Evolutionary conservation across 73 alveolate species (phyloP), one percentile per base, ranked within the genome.

Genomic region (Uronychia setigera): DNA sequence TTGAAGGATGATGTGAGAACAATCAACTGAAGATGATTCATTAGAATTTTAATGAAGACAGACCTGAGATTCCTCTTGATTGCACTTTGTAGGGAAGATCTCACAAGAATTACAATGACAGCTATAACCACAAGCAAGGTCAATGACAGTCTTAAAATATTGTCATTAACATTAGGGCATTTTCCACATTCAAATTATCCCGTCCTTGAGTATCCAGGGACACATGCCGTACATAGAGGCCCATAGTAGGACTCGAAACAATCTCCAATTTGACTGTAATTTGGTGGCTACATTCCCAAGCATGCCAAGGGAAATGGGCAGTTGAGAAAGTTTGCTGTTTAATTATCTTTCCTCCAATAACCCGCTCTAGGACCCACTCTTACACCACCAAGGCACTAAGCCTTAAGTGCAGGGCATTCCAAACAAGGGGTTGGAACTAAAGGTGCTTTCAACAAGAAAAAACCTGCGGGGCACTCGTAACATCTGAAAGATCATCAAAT

Each of bases 201-300:
- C n/a, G 92, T 35, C 67, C 94, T 80, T 0, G 94, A 79, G 78
- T 93, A 93, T 13, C 97, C 97, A 58, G 93, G 93, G 79, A 85
- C 46, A 79, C 97, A 93, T 1, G 96, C 89, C 78, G 89, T 75
- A 76, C 97, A 93, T 35, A 93, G 67, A 14, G 92, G 83, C 26
- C 97, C 94, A 57, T 79, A 82, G 77, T 81, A 90, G 29, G 95
- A 95, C 25, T 85, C 90, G 25, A 35, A 60, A 78, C 97, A 93
- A 26, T 93, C 91, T 34, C 97, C 97, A 28, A 58, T 89, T 0
- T 88, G 90, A 60, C 80, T 84, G 35, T 57, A 46, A 19, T 77
- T 35, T 33, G 89, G 86, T 11, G 67, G n/a, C 1, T 74, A 57
- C 91, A 86, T 85, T 9, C 93, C 95, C 28, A 93, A 35, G 76